Conservation (phyloP, 148 eudicot species). For the Amaranthus cruentus region DNA sequence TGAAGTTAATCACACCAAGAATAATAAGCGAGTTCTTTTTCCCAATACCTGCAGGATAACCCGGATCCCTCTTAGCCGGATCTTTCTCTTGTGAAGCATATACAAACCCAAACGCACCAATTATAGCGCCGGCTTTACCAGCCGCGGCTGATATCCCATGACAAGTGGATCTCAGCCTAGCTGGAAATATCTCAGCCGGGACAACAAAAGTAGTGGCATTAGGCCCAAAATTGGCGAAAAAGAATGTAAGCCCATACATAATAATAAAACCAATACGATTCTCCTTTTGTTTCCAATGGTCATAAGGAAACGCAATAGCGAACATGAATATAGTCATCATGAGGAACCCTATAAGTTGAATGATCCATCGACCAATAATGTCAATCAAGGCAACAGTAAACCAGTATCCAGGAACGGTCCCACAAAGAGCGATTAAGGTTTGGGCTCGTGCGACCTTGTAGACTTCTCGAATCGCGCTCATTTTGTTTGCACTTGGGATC, state of each 20-base stretch:
- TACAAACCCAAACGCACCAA: slow-evolving; percentile 56
- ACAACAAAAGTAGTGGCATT: slow-evolving; percentile 63
- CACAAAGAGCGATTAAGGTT: slow-evolving; percentile 55
- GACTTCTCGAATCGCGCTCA: slow-evolving; percentile 63
- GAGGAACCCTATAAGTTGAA: slow-evolving; percentile 62
- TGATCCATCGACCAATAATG: slow-evolving; percentile 47
- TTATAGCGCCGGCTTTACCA: slow-evolving; percentile 60
- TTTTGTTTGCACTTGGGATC: slow-evolving; percentile 44
- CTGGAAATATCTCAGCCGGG: slow-evolving; percentile 61
- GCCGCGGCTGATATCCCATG: slow-evolving; percentile 68
- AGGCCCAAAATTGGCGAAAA: slow-evolving; percentile 67
- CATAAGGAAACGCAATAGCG: slow-evolving; percentile 57
- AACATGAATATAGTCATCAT: slow-evolving; percentile 85
- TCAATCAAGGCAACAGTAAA: slow-evolving; percentile 64
- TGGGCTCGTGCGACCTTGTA: slow-evolving; percentile 53
- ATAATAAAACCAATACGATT: slow-evolving; percentile 48
- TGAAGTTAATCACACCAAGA: slow-evolving; percentile 35
- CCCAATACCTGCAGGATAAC: slow-evolving; percentile 58
- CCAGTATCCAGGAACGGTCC: slow-evolving; percentile 79
- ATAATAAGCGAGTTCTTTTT: slow-evolving; percentile 43
- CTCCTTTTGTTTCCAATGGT: slow-evolving; percentile 37
- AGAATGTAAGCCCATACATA: slow-evolving; percentile 52
- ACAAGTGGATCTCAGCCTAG: slow-evolving; percentile 52
- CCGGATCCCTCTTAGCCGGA: slow-evolving; percentile 29
- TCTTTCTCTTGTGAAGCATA: slow-evolving; percentile 42